phyloP scores from a whole-genome alignment of 305 asterid genomes.

The Fraxinus floribunda region DNA sequence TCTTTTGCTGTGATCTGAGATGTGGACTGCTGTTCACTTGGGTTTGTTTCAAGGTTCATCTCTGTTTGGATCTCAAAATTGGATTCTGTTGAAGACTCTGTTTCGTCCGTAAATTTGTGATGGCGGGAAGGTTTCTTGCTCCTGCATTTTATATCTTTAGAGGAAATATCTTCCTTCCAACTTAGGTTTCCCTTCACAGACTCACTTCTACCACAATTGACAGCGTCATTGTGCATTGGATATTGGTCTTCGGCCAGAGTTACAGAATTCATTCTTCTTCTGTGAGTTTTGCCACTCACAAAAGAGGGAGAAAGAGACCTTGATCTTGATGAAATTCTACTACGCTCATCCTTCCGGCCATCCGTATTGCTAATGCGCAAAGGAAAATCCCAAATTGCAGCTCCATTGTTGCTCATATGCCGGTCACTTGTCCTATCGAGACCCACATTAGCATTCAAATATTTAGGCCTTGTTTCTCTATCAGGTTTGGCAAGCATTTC shows the following conservation, averaged over 20 bases:
- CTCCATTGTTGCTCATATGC: constrained; percentile 33
- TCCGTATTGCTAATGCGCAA: constrained; percentile 71
- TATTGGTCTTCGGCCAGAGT: constrained; percentile 33
- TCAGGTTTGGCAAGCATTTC: constrained; percentile 79
- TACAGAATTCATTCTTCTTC: constrained; percentile 39
- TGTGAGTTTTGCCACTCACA: constrained; percentile 41
- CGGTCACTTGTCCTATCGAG: constrained; percentile 30
- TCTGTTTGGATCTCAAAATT: constrained; percentile 47
- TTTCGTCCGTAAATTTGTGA: constrained; percentile 22
- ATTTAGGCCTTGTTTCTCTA: constrained; percentile 33
- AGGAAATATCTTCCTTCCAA: constrained; percentile 35
- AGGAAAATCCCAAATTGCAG: constrained; percentile 39
- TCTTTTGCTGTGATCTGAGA: constrained; percentile 32
- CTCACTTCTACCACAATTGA: constrained; percentile 38
- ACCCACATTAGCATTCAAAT: constrained; percentile 35
- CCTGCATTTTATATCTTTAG: constrained; percentile 39
- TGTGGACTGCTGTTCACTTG: constrained; percentile 33
- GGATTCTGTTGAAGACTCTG: constrained; percentile 41
- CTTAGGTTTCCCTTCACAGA: constrained; percentile 41
- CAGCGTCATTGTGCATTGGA: constrained; percentile 30
- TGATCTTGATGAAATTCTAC: constrained; percentile 50
- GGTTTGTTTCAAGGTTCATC: constrained; percentile 33
- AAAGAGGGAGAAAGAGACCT: constrained; percentile 60
- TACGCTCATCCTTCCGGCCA: constrained; percentile 66
- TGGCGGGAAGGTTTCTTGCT: constrained; percentile 40